phyloP scores from a whole-genome alignment of 2,329 filamentous ascomycete species.

The Pyrenophora seminiperda region DNA sequence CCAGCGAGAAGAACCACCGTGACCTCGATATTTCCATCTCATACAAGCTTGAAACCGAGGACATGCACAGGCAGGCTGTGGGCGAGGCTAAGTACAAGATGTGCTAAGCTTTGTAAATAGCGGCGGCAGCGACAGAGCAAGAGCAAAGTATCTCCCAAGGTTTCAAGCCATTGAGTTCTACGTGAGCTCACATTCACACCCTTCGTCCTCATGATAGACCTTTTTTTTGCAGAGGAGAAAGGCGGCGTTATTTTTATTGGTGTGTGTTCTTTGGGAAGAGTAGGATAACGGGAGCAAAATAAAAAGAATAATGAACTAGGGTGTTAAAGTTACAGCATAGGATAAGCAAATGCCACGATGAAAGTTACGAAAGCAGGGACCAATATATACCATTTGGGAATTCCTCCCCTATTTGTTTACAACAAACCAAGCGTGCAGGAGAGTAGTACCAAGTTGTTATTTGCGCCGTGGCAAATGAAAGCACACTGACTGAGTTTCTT shows the following conservation, averaged over 20 bases:
- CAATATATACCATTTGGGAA: slow-evolving; percentile 39
- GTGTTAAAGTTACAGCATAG: too few relatives aligned
- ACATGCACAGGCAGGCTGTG: slow-evolving; percentile 69
- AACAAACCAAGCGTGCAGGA: slow-evolving; percentile 9
- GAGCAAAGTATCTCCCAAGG: too few relatives aligned
- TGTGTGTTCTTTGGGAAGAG: not conserved
- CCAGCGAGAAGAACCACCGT: slow-evolving; percentile 91
- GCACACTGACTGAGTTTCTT: too few relatives aligned
- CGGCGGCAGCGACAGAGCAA: too few relatives aligned
- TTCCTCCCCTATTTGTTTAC: slow-evolving; percentile 45
- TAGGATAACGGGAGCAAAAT: slow-evolving; percentile 15
- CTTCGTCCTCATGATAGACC: slow-evolving; percentile 22
- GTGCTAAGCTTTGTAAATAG: slow-evolving; percentile 39
- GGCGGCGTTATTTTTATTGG: slow-evolving; percentile 21
- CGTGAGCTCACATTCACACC: too few relatives aligned
- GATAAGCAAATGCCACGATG: slow-evolving; percentile 38
- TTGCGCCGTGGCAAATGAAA: too few relatives aligned
- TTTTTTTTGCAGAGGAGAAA: slow-evolving; percentile 15
- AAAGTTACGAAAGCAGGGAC: slow-evolving; percentile 44
- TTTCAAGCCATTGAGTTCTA: too few relatives aligned
- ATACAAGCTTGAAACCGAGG: slow-evolving; percentile 79
- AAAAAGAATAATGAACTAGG: too few relatives aligned
- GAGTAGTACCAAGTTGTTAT: not conserved
- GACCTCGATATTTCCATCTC: slow-evolving; percentile 90
- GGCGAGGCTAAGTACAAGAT: slow-evolving; percentile 81